These are phyloP conservation scores for Aulographum hederae DNA, from an alignment of 2,329 filamentous ascomycete genomes.

Conservation along the genomic window DNA sequence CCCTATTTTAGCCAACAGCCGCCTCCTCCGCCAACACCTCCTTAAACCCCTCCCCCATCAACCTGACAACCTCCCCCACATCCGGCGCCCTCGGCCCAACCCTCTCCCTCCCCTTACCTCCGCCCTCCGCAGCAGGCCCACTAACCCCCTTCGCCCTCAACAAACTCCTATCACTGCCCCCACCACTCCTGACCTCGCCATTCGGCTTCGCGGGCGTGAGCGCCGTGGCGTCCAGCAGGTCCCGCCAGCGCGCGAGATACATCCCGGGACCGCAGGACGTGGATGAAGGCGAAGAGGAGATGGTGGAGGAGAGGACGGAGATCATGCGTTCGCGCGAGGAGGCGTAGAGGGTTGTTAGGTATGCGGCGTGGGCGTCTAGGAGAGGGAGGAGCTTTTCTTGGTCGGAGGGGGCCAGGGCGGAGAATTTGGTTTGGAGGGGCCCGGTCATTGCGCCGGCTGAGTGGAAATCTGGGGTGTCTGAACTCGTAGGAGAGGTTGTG, in stretches of 20 bases:
- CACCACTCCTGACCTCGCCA: conserved; percentile 32
- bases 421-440: conserved; percentile 22
- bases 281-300: too few species aligned
- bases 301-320: conserved; percentile 27
- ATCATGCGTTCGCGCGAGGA: conserved; percentile 39
- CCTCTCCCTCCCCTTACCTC: too few species aligned
- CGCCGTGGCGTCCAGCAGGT: conserved; percentile 47
- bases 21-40: too few species aligned
- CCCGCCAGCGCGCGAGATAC: conserved; percentile 56
- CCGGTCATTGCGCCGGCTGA: conserved; percentile 25
- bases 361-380: conserved; percentile 41
- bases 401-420: conserved; percentile 27
- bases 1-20: too few species aligned
- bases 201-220: conserved; percentile 41
- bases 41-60: not conserved
- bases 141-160: too few species aligned
- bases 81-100: too few species aligned
- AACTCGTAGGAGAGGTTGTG: conserved; percentile 11
- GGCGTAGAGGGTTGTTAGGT: conserved; percentile 36
- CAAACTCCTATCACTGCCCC: too few species aligned
- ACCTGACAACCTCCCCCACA: not conserved
- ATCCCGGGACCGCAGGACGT: conserved; percentile 46
- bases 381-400: conserved; percentile 28
- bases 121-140: too few species aligned
- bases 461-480: conserved; percentile 9